Percentiles rank a stretch among this genome's conserved stretches.
phyloP scores from a whole-genome alignment of 305 asterid genomes.

The Fraxinus ornus region DNA sequence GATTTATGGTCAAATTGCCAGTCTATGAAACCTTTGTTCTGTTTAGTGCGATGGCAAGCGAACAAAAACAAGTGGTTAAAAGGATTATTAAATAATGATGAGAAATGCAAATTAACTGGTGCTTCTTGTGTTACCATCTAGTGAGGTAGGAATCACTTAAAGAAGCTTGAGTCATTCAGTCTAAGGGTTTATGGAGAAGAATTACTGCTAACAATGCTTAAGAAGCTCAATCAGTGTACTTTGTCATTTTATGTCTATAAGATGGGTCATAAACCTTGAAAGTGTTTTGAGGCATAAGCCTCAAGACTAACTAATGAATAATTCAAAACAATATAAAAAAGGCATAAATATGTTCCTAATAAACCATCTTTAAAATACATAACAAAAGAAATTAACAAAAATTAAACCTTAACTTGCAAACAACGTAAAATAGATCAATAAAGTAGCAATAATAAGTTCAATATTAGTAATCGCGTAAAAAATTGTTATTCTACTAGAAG shows the following conservation, averaged over 20 bases:
- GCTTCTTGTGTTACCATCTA: background rate
- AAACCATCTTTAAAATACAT: background rate
- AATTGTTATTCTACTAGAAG: background rate
- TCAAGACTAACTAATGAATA: background rate
- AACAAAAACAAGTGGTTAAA: background rate
- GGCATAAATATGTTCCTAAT: background rate
- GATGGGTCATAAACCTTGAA: background rate
- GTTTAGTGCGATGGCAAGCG: background rate
- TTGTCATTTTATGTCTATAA: background rate
- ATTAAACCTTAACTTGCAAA: background rate
- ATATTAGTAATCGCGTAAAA: background rate
- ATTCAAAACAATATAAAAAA: background rate
- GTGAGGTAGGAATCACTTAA: background rate
- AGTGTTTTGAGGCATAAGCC: background rate
- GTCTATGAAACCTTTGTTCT: background rate
- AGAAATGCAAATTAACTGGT: background rate
- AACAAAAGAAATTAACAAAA: background rate
- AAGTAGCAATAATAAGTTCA: background rate
- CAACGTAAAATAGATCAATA: background rate
- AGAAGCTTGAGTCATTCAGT: background rate
- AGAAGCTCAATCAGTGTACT: background rate
- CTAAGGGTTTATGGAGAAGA: background rate
- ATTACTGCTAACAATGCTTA: background rate
- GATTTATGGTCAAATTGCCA: background rate
- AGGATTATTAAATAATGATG: background rate